Evolutionary conservation across 2,329 filamentous ascomycete genomes (phyloP).

Genomic region (Trichoderma lentiforme): DNA sequence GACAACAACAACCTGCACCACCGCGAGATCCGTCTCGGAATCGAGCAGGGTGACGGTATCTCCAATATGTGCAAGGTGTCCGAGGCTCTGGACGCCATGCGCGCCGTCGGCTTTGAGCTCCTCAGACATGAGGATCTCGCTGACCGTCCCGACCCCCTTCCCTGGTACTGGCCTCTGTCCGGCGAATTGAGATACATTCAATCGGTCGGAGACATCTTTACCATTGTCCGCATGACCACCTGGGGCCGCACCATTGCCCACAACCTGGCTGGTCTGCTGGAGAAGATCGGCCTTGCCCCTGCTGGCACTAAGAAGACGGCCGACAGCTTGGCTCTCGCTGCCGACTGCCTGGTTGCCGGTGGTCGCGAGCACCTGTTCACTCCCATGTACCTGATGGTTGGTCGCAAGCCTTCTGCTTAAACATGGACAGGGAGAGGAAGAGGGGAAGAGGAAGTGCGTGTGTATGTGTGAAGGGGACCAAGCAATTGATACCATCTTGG

Average conservation of each 20-base stretch:
- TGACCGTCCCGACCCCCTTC: constrained; percentile 27
- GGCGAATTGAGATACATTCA: constrained; percentile 75
- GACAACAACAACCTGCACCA: constrained; percentile 80
- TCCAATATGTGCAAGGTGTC: constrained; percentile 88
- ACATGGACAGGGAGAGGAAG: not conserved
- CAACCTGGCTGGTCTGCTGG: constrained; percentile 71
- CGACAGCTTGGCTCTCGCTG: constrained; percentile 77
- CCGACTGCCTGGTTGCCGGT: constrained; percentile 82
- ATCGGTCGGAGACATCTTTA: constrained; percentile 74
- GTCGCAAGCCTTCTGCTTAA: constrained; percentile 64
- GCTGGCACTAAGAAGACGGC: constrained; percentile 91
- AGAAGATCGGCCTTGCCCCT: constrained; percentile 72
- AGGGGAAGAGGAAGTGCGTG: not conserved
- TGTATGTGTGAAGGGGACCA: not conserved
- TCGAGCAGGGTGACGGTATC: constrained; percentile 90
- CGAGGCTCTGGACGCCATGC: constrained; percentile 75
- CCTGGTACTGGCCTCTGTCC: constrained; percentile 21
- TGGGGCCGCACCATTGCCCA: constrained; percentile 73
- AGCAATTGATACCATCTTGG: not conserved
- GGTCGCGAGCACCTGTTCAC: constrained; percentile 91
- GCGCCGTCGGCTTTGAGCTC: constrained; percentile 78
- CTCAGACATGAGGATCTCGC: constrained; percentile 59
- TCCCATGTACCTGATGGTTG: constrained; percentile 97
- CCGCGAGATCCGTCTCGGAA: constrained; percentile 81
- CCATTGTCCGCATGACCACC: constrained; percentile 85